These are phyloP conservation scores for Schizochytrium sp. DNA, from an alignment of 108 stramenopile genomes.

Conservation along the genomic window DNA sequence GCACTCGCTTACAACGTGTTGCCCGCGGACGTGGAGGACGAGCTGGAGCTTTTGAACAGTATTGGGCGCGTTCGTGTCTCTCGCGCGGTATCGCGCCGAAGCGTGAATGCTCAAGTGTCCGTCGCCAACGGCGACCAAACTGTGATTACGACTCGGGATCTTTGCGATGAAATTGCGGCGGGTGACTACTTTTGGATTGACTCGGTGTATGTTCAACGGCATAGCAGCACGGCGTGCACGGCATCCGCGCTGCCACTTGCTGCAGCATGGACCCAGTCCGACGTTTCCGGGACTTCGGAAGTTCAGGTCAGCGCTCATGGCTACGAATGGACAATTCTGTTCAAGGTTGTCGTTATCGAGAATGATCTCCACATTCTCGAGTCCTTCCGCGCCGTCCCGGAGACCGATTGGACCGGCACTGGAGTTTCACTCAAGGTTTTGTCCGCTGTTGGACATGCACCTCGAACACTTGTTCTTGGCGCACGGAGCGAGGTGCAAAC, in stretches of 20 bases:
- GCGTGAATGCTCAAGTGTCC: not conserved
- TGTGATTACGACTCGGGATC: not conserved
- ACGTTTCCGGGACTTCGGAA: not conserved
- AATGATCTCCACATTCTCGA: not conserved
- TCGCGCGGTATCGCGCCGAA: not conserved
- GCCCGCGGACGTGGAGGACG: not conserved
- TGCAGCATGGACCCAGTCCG: not conserved
- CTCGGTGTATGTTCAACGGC: not conserved
- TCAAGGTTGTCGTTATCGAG: conserved; percentile 26
- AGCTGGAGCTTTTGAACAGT: conserved; percentile 25
- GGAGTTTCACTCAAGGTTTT: not conserved
- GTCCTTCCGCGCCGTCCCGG: conserved; percentile 18
- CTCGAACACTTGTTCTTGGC: conserved; percentile 14
- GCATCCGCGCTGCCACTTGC: not conserved
- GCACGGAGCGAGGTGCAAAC: conserved; percentile 33
- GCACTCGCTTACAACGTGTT: conserved; percentile 18
- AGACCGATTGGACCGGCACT: conserved; percentile 28
- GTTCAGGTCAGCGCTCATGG: conserved; percentile 21
- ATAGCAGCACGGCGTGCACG: not conserved
- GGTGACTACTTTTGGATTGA: conserved; percentile 24
- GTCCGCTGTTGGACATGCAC: not conserved
- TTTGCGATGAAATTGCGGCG: not conserved
- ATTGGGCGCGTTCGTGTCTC: conserved; percentile 19
- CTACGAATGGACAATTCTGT: conserved; percentile 21
- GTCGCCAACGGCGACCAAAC: not conserved